Percentiles rank a stretch among this genome's conserved stretches.
phyloP scores from a whole-genome alignment of 441 rosid species.

The Gossypium gossypioides region DNA sequence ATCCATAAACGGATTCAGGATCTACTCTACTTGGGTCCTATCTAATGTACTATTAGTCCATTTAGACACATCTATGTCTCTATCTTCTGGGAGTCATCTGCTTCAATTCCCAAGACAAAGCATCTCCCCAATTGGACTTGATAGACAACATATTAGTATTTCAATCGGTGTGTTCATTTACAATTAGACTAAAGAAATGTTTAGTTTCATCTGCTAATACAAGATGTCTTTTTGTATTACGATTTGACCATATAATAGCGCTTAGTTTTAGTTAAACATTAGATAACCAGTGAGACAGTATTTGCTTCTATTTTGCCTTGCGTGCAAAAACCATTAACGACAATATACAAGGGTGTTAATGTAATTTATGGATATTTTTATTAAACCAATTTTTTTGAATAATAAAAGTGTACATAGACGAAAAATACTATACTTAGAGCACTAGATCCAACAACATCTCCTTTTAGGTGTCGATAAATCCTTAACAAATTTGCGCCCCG shows the following conservation, averaged over 20 bases:
- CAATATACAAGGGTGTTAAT: neutral
- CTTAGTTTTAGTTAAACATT: neutral
- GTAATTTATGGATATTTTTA: neutral
- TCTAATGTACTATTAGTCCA: neutral
- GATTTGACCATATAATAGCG: neutral
- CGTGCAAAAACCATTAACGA: neutral
- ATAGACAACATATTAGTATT: neutral
- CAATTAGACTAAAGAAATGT: neutral
- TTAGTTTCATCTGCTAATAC: neutral
- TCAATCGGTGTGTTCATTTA: neutral
- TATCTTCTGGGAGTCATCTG: neutral
- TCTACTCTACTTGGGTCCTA: neutral
- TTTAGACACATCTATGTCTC: neutral
- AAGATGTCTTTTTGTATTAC: too few species aligned
- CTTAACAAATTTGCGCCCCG: neutral
- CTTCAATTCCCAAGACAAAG: neutral
- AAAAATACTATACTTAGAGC: neutral
- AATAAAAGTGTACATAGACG: neutral
- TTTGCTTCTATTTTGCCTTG: neutral
- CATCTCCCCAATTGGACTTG: neutral
- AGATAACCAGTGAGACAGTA: neutral
- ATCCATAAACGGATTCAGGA: neutral
- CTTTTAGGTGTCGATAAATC: neutral
- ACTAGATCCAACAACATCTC: neutral
- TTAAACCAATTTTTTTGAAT: neutral